phyloP scores from a whole-genome alignment of 495 filamentous ascomycete genomes.

The Daldinia caldariorum region DNA sequence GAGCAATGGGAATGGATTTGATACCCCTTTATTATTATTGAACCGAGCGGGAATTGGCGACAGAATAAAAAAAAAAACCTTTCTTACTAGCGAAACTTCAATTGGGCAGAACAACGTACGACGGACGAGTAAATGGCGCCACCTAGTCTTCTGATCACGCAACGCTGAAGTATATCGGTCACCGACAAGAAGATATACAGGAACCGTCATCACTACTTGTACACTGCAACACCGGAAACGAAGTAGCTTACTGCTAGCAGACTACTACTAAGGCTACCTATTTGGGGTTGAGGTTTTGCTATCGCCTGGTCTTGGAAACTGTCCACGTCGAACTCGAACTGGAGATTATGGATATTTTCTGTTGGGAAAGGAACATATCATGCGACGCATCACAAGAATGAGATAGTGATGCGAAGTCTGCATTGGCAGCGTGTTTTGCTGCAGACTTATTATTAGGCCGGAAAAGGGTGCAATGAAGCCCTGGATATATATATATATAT shows the following conservation, averaged over 20 bases:
- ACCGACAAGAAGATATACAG: conserved; percentile 1
- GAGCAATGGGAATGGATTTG: conserved; percentile 31
- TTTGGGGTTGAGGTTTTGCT: background rate
- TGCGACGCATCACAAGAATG: conserved; percentile 24
- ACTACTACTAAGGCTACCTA: background rate
- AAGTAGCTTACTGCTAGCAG: too few relatives aligned
- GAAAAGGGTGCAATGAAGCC: background rate
- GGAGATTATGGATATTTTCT: conserved; percentile 14
- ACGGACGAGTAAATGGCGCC: conserved; percentile 28
- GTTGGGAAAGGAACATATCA: conserved; percentile 6
- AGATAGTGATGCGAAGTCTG: background rate
- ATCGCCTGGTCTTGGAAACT: conserved; percentile 1
- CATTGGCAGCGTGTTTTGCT: background rate
- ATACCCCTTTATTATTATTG: conserved; percentile 39
- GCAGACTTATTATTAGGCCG: background rate
- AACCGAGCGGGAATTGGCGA: conserved; percentile 30
- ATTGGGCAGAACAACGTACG: conserved; percentile 16
- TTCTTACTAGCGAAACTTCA: conserved; percentile 14
- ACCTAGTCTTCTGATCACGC: conserved; percentile 32
- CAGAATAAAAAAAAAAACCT: background rate
- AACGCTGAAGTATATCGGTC: conserved; percentile 20
- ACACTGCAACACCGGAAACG: background rate
- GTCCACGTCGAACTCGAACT: conserved; percentile 1
- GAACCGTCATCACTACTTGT: background rate
- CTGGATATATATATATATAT: background rate